Base-by-base conservation (phyloP, 2,329 filamentous ascomycete species). In the Fusarium lateritium region DNA sequence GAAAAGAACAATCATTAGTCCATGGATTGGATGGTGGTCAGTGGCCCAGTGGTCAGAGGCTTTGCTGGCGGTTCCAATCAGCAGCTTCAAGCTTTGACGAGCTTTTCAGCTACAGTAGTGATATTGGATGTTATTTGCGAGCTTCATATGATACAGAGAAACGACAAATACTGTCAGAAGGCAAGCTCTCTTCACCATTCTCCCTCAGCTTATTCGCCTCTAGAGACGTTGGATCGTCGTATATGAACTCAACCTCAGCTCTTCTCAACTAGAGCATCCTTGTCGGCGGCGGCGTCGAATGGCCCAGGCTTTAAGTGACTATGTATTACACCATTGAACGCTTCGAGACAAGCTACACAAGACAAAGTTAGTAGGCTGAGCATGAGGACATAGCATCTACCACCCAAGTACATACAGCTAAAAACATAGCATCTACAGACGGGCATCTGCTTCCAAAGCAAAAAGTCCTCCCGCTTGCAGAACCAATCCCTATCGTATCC, bases 1-100 rank as follows among this genome's bases (percentile, higher is more conserved):
- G 15, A 52, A 26, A 57, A 39, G 42, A 19, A n/a, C 21, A 33
- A 31, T 21, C 17, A 49, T 21, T 9, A 46, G 19, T 13, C 43
- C 17, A 24, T 45, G 22, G 28, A 65, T 45, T 52, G 31, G 36
- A 54, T 43, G 36, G 40, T 43, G 33, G 38, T 43, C 38, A 50
- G 19, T 47, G 43, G 51, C 43, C 34, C 15, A 42, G 50, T 67
- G 49, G 54, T 39, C 40, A 62, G 47, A 44, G 55, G 46, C 31
- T 38, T 59, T 19, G 6, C 28, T 6, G 21, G 28, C 17, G 43
- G 50, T 67, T 39, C 66, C 39, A 59, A 69, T 59, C 53, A 65
- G 61, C 54, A 60, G 43, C 61, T 51, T 55, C 46, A 57, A 64
- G 46, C 64, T 47, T 67, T 58, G 63, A 55, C 65, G 49, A 60